A percentile compares a stretch with the other conserved stretches of the same genome.
Evolutionary conservation across 495 filamentous ascomycete genomes (phyloP).

Genomic region (Xylaria longipes): DNA sequence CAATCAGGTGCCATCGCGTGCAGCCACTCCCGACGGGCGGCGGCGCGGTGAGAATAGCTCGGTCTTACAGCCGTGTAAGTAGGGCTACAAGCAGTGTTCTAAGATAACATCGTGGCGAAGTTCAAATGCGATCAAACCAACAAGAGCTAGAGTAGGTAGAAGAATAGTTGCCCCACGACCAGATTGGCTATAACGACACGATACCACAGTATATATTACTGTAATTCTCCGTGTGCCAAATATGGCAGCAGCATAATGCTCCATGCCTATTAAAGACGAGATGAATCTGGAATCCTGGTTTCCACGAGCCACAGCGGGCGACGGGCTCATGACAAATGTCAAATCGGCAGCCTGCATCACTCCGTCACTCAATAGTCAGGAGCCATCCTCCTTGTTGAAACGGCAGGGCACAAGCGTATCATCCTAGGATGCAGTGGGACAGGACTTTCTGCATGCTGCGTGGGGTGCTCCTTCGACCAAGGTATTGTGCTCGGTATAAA

Average conservation of each 20-base stretch:
- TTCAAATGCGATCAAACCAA: not conserved
- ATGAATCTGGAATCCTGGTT: not conserved
- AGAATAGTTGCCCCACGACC: not conserved
- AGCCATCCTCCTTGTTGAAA: slow-evolving; percentile 16
- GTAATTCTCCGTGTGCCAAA: not conserved
- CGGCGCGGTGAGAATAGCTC: not conserved
- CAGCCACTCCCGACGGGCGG: not conserved
- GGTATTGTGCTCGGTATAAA: not conserved
- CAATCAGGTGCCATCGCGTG: not conserved
- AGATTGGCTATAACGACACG: not conserved
- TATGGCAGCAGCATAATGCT: not conserved
- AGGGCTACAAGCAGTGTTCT: not conserved
- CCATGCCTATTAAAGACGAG: slow-evolving; percentile 16
- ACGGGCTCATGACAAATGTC: slow-evolving; percentile 23
- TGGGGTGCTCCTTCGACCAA: not conserved
- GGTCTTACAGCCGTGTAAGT: not conserved
- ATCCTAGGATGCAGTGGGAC: slow-evolving; percentile 7
- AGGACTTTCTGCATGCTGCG: not conserved
- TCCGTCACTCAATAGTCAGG: slow-evolving; percentile 3
- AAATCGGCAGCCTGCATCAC: slow-evolving; percentile 14
- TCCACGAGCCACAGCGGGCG: not conserved
- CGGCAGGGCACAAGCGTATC: slow-evolving; percentile 9
- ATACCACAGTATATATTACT: not conserved
- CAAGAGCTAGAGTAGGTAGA: not conserved
- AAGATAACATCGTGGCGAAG: not conserved